Evolutionary conservation across 805 yeast genomes (phyloP), one percentile per base, ranked within the genome.

Genomic region (Yamadazyma takamatsuzukensis): DNA sequence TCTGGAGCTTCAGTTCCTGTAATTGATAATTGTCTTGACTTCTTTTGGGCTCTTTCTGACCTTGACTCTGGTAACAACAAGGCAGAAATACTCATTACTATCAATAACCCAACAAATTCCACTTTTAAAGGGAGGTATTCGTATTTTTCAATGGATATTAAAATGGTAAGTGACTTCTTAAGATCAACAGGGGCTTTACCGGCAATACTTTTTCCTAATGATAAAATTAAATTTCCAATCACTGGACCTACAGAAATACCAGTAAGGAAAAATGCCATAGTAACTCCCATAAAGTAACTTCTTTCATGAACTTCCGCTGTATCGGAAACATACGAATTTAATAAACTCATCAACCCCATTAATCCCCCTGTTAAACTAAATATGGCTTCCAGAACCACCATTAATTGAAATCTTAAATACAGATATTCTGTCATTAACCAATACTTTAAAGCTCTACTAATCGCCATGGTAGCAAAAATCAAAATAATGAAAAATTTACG

Each of bases 301-400:
- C 95, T 61, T 34, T 73, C 66, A 21, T 64, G 68, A 1, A 84
- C 72, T 14, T 78, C 80, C 5, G 78, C 79, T 24, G 85, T 76
- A 58, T 87, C 96, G 4, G 86, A 66, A 12, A 83, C 68, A 49
- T 85, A 87, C 39, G 89, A 75, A 49, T 80, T 80, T 9, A 76
- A 61, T 18, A 82, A 58, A 7, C 81, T 74, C 31, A 82, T 47
- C 21, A 80, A 46, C 5, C 79, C 68, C 38, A 76, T 55, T 6
- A 71, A 30, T 0, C 87, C 82, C 15, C 96, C 96, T n/a, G 80
- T 73, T 3, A 71, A 32, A 16, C 77, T 67, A 18, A 67, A 69
- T 2, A 80, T 21, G 1, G 71, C 37, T 10, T 68, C 68, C 3
- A 74, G 59, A 0, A 68, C 21, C 1, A 82, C 53, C 40, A 77